Evolutionary conservation across 768 basidiomycete genomes (phyloP).

Genomic region (Trametes punicea): DNA sequence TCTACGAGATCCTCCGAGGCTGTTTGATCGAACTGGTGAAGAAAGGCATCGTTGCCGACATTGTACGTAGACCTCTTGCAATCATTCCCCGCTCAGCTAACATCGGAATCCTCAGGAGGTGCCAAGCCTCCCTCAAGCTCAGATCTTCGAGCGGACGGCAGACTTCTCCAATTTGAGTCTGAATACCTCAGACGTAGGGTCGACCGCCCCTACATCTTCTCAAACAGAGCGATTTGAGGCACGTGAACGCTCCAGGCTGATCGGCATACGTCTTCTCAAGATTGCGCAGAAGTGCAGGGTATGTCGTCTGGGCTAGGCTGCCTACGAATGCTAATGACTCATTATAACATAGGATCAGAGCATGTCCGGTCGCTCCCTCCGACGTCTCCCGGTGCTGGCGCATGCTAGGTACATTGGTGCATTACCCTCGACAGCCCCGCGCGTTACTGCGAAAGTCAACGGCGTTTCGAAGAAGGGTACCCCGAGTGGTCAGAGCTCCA

Average conservation of each 20-base stretch:
- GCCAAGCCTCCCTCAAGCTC: conserved; percentile 59
- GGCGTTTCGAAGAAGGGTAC: conserved; percentile 3
- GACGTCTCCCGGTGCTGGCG: conserved; percentile 92
- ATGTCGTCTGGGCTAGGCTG: conserved; percentile 28
- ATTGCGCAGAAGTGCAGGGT: conserved; percentile 83
- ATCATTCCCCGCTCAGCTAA: neutral
- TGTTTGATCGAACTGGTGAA: conserved; percentile 78
- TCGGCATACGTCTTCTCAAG: conserved; percentile 55
- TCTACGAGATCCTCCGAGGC: conserved; percentile 87
- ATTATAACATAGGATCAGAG: conserved; percentile 55
- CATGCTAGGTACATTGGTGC: conserved; percentile 78
- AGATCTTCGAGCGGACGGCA: conserved; percentile 44
- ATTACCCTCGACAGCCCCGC: conserved; percentile 28
- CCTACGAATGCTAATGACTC: neutral
- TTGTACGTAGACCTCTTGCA: conserved; percentile 40
- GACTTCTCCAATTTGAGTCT: conserved; percentile 15
- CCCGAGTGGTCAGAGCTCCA: neutral
- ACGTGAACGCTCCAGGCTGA: conserved; percentile 47
- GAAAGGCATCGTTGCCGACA: conserved; percentile 62
- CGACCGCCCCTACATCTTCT: neutral
- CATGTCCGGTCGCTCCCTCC: conserved; percentile 91
- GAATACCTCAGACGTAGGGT: neutral
- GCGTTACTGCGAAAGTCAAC: conserved; percentile 4
- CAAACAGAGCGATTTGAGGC: conserved; percentile 27
- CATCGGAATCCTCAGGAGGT: conserved; percentile 43